Conservation (phyloP, 1,139 yeast genomes). For the Yamadazyma trypodendri region DNA sequence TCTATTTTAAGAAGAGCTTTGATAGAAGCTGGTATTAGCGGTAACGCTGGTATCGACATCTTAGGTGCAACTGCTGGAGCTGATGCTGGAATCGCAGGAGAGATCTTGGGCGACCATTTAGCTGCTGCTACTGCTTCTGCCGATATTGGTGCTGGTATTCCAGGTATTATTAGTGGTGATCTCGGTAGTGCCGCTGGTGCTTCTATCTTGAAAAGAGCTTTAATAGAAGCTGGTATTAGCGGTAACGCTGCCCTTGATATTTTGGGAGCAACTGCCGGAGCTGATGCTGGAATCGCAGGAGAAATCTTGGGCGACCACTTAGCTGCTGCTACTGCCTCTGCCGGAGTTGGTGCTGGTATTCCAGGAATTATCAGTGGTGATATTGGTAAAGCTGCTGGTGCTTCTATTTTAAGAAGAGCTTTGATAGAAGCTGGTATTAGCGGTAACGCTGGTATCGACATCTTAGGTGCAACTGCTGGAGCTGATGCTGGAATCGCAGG, state of each 20-base stretch:
- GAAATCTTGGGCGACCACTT: slow-evolving; percentile 13
- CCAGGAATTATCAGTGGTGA: slow-evolving; percentile 11
- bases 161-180: slow-evolving; percentile 10
- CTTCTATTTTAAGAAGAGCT: slow-evolving; percentile 14
- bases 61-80: slow-evolving; percentile 13
- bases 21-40: slow-evolving; percentile 13
- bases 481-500: slow-evolving; percentile 12
- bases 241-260: slow-evolving; percentile 9
- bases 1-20: slow-evolving; percentile 13
- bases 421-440: slow-evolving; percentile 14
- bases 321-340: slow-evolving; percentile 14
- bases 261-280: slow-evolving; percentile 10
- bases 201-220: slow-evolving; percentile 12
- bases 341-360: slow-evolving; percentile 11
- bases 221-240: slow-evolving; percentile 12
- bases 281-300: slow-evolving; percentile 11
- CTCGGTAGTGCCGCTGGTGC: slow-evolving; percentile 13
- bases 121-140: slow-evolving; percentile 14
- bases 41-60: slow-evolving; percentile 8
- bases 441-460: slow-evolving; percentile 14
- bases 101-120: slow-evolving; percentile 14
- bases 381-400: slow-evolving; percentile 9
- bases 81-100: slow-evolving; percentile 13
- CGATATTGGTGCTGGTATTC: slow-evolving; percentile 12
- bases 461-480: slow-evolving; percentile 10